Conservation (phyloP, 2,329 filamentous ascomycete genomes). For the Claviceps citrina region DNA sequence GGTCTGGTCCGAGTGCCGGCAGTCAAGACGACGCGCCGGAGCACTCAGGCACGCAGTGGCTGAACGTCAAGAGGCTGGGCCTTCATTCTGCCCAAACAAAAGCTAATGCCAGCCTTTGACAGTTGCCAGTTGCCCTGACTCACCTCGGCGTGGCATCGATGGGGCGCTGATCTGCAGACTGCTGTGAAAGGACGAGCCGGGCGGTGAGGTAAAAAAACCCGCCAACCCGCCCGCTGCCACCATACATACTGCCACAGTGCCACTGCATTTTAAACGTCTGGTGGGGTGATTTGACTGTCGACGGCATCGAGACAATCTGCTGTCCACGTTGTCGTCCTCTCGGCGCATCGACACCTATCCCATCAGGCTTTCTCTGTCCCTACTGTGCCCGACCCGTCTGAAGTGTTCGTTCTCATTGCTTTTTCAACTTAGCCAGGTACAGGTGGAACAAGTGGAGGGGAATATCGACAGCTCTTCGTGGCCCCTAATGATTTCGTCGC, state of each 20-base stretch:
- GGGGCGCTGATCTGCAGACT: too few relatives aligned
- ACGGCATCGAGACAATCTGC: neutral
- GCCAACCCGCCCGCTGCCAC: too few relatives aligned
- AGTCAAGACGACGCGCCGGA: too few relatives aligned
- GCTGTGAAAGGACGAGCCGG: neutral
- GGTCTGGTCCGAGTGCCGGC: neutral
- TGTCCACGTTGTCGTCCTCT: neutral
- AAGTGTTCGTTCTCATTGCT: neutral
- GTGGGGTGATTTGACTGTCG: neutral
- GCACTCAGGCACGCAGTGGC: too few relatives aligned
- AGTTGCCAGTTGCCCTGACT: neutral
- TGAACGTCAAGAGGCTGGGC: neutral
- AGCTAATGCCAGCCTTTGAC: too few relatives aligned
- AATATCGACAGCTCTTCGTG: conserved; percentile 4
- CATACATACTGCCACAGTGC: too few relatives aligned
- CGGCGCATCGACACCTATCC: neutral
- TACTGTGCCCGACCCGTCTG: neutral
- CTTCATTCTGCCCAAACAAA: too few relatives aligned
- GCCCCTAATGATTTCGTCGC: conserved; percentile 21
- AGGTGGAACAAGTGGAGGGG: neutral
- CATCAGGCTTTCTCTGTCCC: neutral
- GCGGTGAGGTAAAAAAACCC: neutral
- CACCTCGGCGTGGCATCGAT: neutral
- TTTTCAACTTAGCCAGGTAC: neutral
- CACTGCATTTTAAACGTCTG: too few relatives aligned